Base-by-base conservation (phyloP, 352 stramenopile species). In the Pythium inflatum region DNA sequence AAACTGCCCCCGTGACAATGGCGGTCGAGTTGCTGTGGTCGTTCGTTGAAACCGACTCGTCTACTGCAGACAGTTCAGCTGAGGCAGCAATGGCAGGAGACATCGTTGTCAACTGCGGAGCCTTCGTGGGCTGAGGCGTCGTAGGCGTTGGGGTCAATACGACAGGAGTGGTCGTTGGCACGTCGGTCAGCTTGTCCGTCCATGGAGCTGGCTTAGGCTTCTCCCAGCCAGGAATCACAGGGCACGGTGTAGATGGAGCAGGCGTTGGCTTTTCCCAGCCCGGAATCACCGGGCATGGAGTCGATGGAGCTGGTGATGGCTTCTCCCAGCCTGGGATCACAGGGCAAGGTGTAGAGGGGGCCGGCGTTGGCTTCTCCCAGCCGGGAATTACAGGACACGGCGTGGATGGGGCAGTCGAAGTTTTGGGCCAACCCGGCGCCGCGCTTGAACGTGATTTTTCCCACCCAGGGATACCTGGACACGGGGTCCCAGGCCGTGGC, bases 361-460 rank as follows among this genome's bases (percentile, higher is more conserved):
- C 50, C 30, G 73, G 31, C 1, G 41, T 54, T 11, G 60, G 30
- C 34, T 55, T 55, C 54, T 74, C 68, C 43, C 41, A 70, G 9
- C 60, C 60, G 6, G 75, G 68, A 8, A 75, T 76, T 0, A 60
- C 76, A 6, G 78, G 67, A 18, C 70, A 74, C 11, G 79, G 77
- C 18, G n/a, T n/a, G n/a, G n/a, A n/a, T n/a, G n/a, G n/a, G n/a
- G n/a, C n/a, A n/a, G n/a, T n/a, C n/a, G n/a, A n/a, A n/a, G n/a
- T n/a, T n/a, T n/a, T n/a, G n/a, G n/a, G n/a, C n/a, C n/a, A n/a
- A n/a, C n/a, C n/a, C n/a, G n/a, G n/a, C n/a, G n/a, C n/a, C n/a
- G n/a, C n/a, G n/a, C n/a, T n/a, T n/a, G n/a, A n/a, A n/a, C n/a
- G n/a, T n/a, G n/a, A n/a, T n/a, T n/a, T n/a, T n/a, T n/a, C n/a